These are phyloP conservation scores for Lepidium campestre DNA, from an alignment of 441 rosid species.

Conservation along the genomic window DNA sequence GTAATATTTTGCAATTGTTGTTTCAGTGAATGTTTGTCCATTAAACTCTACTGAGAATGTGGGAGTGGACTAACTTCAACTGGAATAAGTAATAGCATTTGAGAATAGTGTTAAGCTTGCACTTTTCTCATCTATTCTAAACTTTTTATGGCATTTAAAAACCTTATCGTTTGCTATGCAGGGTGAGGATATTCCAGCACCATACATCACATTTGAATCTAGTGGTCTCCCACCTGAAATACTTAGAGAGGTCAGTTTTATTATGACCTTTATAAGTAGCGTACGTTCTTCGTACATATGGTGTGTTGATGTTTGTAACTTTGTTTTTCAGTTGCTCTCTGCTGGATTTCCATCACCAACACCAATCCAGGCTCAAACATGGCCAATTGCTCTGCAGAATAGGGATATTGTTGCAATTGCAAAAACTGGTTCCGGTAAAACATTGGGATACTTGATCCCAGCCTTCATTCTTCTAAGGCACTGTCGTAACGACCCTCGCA, in stretches of 20 bases:
- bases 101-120: slow-evolving; percentile 25
- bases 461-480: slow-evolving; percentile 76
- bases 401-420: slow-evolving; percentile 96
- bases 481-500: slow-evolving; percentile 57
- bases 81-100: slow-evolving; percentile 34
- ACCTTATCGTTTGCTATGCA: slow-evolving; percentile 28
- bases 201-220: slow-evolving; percentile 88
- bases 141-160: slow-evolving; percentile 5
- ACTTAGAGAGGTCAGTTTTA: slow-evolving; percentile 67
- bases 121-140: slow-evolving; percentile 9
- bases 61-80: slow-evolving; percentile 34
- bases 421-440: slow-evolving; percentile 98
- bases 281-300: not conserved
- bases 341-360: slow-evolving; percentile 91
- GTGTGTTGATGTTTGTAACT: slow-evolving; percentile 1
- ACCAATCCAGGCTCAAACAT: slow-evolving; percentile 97
- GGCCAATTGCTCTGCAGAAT: slow-evolving; percentile 90
- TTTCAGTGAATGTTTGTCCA: slow-evolving; percentile 25
- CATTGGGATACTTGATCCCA: slow-evolving; percentile 90
- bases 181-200: slow-evolving; percentile 92
- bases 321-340: slow-evolving; percentile 58
- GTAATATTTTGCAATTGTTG: slow-evolving; percentile 16
- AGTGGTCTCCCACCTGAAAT: slow-evolving; percentile 91
- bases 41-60: slow-evolving; percentile 30
- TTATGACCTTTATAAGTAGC: slow-evolving; percentile 18